Conservation (phyloP, 345 rosid species). For the Kernera saxatilis region DNA sequence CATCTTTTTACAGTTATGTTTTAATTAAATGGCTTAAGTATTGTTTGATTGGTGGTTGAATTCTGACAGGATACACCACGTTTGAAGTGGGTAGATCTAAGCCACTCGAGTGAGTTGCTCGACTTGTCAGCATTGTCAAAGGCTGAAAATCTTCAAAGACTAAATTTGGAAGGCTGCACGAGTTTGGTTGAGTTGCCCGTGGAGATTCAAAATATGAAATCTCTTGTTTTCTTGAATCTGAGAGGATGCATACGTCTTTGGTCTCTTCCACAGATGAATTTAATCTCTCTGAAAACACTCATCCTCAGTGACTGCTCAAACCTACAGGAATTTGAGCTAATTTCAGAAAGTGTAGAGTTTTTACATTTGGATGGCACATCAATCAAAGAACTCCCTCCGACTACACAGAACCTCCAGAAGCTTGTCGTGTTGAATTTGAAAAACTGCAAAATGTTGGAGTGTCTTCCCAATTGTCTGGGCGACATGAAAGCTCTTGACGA, state of each 20-base stretch:
- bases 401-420: neutral
- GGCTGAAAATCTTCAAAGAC: neutral
- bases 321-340: constrained; percentile 5
- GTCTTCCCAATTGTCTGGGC: neutral
- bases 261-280: neutral
- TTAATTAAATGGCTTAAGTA: neutral
- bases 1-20: neutral
- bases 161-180: constrained; percentile 10
- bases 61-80: constrained; percentile 3
- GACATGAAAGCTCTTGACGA: neutral
- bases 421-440: neutral
- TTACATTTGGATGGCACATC: constrained; percentile 3
- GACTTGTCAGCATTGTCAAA: neutral
- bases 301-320: constrained; percentile 20
- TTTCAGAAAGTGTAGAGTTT: neutral
- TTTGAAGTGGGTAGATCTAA: neutral
- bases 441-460: neutral
- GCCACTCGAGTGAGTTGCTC: neutral
- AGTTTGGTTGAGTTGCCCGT: neutral
- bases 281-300: neutral
- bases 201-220: neutral
- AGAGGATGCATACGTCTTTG: neutral
- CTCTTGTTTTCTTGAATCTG: constrained; percentile 2
- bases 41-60: neutral
- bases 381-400: constrained; percentile 8